Base-by-base conservation (phyloP, 176 grass and related monocot species). In the Triticum monococcum region DNA sequence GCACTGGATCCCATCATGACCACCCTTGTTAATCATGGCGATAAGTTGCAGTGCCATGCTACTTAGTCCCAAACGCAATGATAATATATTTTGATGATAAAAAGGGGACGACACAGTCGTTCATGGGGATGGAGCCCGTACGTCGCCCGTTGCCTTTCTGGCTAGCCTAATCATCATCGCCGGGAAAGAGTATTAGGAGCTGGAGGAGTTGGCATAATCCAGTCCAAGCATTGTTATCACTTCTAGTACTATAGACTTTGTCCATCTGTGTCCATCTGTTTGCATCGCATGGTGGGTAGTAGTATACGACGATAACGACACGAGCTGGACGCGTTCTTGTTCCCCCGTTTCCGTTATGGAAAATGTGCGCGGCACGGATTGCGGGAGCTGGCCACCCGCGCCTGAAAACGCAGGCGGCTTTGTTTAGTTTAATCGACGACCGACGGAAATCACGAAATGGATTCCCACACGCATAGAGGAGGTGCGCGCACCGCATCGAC, bases 401-500 rank as follows among this genome's bases (percentile, higher is more conserved):
- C 4, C 17, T 18, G 50, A 54, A 54, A 54, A 54, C 7, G 50
- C 48, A 48, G 43, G 43, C 63, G 57, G 12, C 37, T 38, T 69
- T 25, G 9, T 14, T 77, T 57, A 17, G 75, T 60, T 50, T 22
- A 71, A 35, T 4, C 38, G 1, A 32, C 12, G 64, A 83, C 79
- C 88, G 68, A 81, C 82, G 46, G 72, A 76, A 76, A 76, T 76
- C 72, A 76, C 72, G 73, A 50, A 80, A 75, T 64, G 66, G 41
- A 75, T 48, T 26, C 71, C 32, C 32, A 68, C 57, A 64, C 41
- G 43, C 68, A 9, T 61, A 79, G 3, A 11, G 38, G 38, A 75
- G 13, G 20, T 17, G 77, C 5, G 48, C 13, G 48, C 14, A 16
- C 14, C 16, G n/a, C 7, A 5, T 72, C 36, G 16, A 25, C 13